phyloP scores from a whole-genome alignment of 1,284 basidiomycete genomes.

The Tremellales sp. region DNA sequence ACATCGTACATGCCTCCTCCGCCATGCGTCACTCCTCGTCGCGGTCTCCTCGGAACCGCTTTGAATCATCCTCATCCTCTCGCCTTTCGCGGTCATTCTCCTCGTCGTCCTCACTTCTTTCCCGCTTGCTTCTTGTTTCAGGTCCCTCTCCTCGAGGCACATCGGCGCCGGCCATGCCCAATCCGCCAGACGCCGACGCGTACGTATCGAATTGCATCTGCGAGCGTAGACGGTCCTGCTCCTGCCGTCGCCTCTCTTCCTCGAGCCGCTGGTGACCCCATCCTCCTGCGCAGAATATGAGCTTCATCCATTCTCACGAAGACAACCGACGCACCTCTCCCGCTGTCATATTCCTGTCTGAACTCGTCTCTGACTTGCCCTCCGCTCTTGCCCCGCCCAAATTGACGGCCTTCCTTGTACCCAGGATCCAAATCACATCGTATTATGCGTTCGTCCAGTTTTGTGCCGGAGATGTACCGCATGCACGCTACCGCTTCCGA shows the following conservation, averaged over 20 bases:
- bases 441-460: constrained; percentile 98
- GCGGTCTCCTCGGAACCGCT: constrained; percentile 38
- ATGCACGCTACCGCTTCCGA: constrained; percentile 88
- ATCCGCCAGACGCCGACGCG: constrained; percentile 71
- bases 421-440: constrained; percentile 98
- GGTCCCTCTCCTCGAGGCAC: constrained; percentile 53
- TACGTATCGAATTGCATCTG: constrained; percentile 79
- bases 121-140: constrained; percentile 29
- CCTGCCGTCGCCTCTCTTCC: constrained; percentile 56
- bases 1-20: too few species aligned
- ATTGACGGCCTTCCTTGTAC: constrained; percentile 94
- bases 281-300: constrained; percentile 55
- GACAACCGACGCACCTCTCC: constrained; percentile 62
- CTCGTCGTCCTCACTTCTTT: constrained; percentile 31
- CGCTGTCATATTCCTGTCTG: constrained; percentile 93
- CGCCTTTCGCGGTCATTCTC: constrained; percentile 29
- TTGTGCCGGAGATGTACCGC: constrained; percentile 92
- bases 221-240: constrained; percentile 73
- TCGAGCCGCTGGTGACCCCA: constrained; percentile 68
- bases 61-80: constrained; percentile 31
- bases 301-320: neutral
- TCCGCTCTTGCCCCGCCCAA: constrained; percentile 92
- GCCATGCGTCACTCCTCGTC: constrained; percentile 33
- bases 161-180: constrained; percentile 74
- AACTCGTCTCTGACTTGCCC: constrained; percentile 97